Conservation (phyloP, 179 eudicot genomes). For the Nepenthes alata region DNA sequence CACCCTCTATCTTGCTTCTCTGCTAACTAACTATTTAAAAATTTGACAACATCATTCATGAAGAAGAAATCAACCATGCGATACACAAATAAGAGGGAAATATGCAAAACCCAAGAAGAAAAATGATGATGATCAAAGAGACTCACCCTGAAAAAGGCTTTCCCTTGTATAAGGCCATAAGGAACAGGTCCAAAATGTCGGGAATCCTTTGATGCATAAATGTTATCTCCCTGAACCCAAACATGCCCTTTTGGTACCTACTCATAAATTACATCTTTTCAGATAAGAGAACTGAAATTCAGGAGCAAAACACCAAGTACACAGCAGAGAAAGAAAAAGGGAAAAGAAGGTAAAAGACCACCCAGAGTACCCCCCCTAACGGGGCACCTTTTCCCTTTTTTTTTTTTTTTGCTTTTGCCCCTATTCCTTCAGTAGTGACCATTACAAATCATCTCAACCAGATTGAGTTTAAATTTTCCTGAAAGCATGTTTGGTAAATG, state of each 20-base stretch:
- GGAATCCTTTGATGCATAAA: constrained; percentile 61
- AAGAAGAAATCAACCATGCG: no score
- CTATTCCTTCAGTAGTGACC: no score
- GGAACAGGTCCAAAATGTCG: constrained; percentile 68
- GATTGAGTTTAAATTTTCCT: no score
- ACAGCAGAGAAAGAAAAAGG: background rate
- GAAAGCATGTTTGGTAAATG: no score
- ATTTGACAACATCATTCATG: no score
- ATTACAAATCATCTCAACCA: no score
- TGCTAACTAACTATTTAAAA: no score
- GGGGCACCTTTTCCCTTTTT: background rate
- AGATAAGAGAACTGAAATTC: constrained; percentile 1
- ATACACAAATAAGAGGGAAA: background rate
- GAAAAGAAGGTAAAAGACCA: background rate
- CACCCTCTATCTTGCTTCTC: no score
- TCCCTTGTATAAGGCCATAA: constrained; percentile 64
- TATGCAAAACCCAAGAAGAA: background rate
- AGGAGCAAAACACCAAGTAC: background rate
- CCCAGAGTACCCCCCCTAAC: background rate
- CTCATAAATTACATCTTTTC: constrained; percentile 3
- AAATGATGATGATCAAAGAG: background rate
- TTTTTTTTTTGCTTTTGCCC: no score
- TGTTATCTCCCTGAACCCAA: constrained; percentile 85
- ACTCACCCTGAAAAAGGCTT: constrained; percentile 58
- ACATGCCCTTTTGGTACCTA: constrained; percentile 87